These are phyloP conservation scores for Pilaira anomala DNA, from an alignment of 192 early-diverging fungal species.

Conservation along the genomic window DNA sequence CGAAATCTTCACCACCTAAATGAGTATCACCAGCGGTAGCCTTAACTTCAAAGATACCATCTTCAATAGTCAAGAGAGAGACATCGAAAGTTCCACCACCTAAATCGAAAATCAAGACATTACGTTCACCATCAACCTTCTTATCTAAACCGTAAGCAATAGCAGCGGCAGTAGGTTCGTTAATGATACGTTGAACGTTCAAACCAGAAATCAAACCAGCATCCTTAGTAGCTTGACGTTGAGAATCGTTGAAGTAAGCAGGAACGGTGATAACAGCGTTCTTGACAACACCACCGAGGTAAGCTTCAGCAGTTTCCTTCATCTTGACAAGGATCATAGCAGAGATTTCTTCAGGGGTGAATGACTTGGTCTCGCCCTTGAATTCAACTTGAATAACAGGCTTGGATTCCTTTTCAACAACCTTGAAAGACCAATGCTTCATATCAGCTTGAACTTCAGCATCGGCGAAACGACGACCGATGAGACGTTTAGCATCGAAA, in stretches of 20 bases:
- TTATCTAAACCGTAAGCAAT: constrained; percentile 97
- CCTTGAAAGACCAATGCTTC: constrained; percentile 99
- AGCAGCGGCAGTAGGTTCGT: constrained; percentile 95
- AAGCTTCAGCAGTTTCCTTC: constrained; percentile 95
- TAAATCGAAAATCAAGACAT: constrained; percentile 95
- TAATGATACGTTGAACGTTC: constrained; percentile 96
- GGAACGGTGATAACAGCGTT: constrained; percentile 98
- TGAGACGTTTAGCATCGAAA: constrained; percentile 98
- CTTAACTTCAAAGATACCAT: constrained; percentile 98
- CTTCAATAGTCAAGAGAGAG: constrained; percentile 93
- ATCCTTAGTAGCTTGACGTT: constrained; percentile 97
- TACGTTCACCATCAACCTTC: constrained; percentile 83
- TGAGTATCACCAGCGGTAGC: constrained; percentile 98
- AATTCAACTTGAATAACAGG: constrained; percentile 89
- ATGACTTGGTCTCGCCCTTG: constrained; percentile 94
- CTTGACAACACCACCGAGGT: constrained; percentile 78
- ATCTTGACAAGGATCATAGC: constrained; percentile 98
- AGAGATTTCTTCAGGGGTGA: constrained; percentile 96
- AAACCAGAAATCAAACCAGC: constrained; percentile 89
- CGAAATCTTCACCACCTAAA: constrained; percentile 98
- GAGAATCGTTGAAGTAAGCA: constrained; percentile 88
- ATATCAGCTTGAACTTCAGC: constrained; percentile 96
- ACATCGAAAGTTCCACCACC: constrained; percentile 98
- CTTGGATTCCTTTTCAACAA: constrained; percentile 84
- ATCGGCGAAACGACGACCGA: constrained; percentile 91